phyloP scores from a whole-genome alignment of 2,329 filamentous ascomycete genomes.

The Diaporthe capsici region DNA sequence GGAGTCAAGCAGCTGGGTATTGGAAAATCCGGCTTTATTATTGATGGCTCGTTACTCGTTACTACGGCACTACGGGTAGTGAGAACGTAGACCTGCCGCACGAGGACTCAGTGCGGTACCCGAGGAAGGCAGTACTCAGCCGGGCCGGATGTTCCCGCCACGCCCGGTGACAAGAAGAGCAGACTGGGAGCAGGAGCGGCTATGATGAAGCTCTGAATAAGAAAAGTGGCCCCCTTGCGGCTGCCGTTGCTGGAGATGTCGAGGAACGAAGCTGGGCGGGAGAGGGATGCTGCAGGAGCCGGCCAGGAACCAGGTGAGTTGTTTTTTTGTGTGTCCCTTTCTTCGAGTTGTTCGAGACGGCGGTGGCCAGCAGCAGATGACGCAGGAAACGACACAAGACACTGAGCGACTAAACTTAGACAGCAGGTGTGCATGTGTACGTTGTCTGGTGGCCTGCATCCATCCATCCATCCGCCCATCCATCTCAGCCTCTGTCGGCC shows the following conservation, averaged over 20 bases:
- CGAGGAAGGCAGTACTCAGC: slow-evolving; percentile 28
- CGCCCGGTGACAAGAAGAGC: slow-evolving; percentile 13
- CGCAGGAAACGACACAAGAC: slow-evolving; percentile 14
- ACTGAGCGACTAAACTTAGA: slow-evolving; percentile 20
- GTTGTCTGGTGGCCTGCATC: background rate
- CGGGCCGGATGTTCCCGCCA: slow-evolving; percentile 35
- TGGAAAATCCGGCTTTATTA: slow-evolving; percentile 34
- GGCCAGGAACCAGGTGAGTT: slow-evolving; percentile 10
- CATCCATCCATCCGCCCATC: background rate
- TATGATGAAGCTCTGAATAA: slow-evolving; percentile 30
- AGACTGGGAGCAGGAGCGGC: slow-evolving; percentile 20
- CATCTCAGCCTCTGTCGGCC: background rate
- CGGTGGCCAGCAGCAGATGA: slow-evolving; percentile 20
- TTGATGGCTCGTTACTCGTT: slow-evolving; percentile 16
- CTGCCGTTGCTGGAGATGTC: slow-evolving; percentile 10
- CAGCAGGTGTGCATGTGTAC: background rate
- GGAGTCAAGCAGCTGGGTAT: slow-evolving; percentile 33
- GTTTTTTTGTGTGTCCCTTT: background rate
- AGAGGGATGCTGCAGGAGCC: slow-evolving; percentile 9
- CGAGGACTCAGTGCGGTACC: slow-evolving; percentile 16
- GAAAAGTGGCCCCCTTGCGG: slow-evolving; percentile 36
- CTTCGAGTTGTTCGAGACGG: background rate
- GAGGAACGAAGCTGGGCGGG: slow-evolving; percentile 1
- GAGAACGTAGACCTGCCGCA: slow-evolving; percentile 6
- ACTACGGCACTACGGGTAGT: slow-evolving; percentile 6